Evolutionary conservation across 768 basidiomycete species (phyloP).

Genomic region (Scleroderma citrinum): DNA sequence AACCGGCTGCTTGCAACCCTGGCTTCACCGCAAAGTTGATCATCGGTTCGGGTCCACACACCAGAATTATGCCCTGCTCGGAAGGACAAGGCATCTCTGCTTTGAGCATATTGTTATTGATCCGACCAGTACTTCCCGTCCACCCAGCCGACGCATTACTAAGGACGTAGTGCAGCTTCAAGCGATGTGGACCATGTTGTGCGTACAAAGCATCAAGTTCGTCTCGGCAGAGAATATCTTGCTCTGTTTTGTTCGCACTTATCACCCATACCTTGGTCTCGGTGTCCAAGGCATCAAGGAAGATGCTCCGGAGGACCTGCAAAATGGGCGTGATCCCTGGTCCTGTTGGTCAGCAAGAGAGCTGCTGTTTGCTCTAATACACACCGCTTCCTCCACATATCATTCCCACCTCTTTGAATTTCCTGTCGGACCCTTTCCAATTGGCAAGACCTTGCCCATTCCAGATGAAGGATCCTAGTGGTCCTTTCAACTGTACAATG

Average conservation of each 20-base stretch:
- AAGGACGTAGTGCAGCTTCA: slow-evolving; percentile 42
- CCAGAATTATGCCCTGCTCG: slow-evolving; percentile 36
- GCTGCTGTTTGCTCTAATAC: slow-evolving; percentile 3
- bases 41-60: slow-evolving; percentile 47
- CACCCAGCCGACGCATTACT: slow-evolving; percentile 30
- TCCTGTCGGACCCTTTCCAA: slow-evolving; percentile 31
- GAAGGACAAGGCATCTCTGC: slow-evolving; percentile 36
- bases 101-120: slow-evolving; percentile 34
- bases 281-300: slow-evolving; percentile 33
- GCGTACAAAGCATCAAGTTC: slow-evolving; percentile 40
- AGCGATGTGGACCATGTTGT: slow-evolving; percentile 24
- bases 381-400: slow-evolving; percentile 53
- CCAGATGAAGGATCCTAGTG: slow-evolving; percentile 53
- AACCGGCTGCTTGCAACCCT: slow-evolving; percentile 29
- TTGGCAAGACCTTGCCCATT: slow-evolving; percentile 33
- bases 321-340: slow-evolving; percentile 52
- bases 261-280: slow-evolving; percentile 42
- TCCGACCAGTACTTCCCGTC: slow-evolving; percentile 36
- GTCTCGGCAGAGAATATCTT: slow-evolving; percentile 46
- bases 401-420: slow-evolving; percentile 41
- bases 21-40: slow-evolving; percentile 27
- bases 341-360: not conserved
- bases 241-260: slow-evolving; percentile 40
- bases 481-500: slow-evolving; percentile 51
- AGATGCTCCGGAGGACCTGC: slow-evolving; percentile 45